Evolutionary conservation across 2,329 filamentous ascomycete species (phyloP), one percentile per base, ranked within the genome.

Genomic region (Ustilaginoidea virens): DNA sequence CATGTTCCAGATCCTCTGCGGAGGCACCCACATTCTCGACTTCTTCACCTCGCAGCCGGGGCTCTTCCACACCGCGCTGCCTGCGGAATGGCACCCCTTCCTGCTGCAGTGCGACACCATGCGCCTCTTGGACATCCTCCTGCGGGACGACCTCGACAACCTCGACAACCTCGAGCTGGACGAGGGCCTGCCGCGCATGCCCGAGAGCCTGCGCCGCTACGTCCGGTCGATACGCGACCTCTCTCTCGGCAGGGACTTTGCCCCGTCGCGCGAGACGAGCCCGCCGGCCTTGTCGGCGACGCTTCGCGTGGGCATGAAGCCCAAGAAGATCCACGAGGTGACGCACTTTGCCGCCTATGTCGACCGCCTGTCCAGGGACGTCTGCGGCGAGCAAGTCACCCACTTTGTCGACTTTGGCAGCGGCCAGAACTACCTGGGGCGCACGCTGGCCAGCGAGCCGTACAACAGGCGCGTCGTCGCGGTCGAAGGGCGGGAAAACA

Each of bases 321-420:
- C 79, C 12, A 98, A 98, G 52, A 98, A 98, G 54, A 66, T 82
- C 1, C 90, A 98, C 46, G 90, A 98, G 56, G 90, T 96, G 18
- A 69, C 74, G 34, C 74, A 90, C 46, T 94, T 96, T 46, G 80
- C 87, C n/a, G 69, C 69, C 37, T 96, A 87, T 43, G 70, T 96
- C 29, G 68, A 82, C 28, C 45, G 55, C 3, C 56, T 77, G 7
- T 62, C 69, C 0, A 53, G 56, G 30, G 63, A 68, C 17, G 65
- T 93, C 3, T 5, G 76, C 23, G 58, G 61, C 1, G 53, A 61
- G 27, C 54, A 63, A 10, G 74, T 94, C 35, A 81, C 83, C 0
- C 86, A 96, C 55, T 74, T 93, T 33, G 77, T 96, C 27, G 90
- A 98, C 54, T 93, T 96, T 52, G 90, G 90, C 17, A 93, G 85